Percentiles rank a stretch among this genome's conserved stretches.
These are phyloP conservation scores for Colletotrichum cereale DNA, from an alignment of 2,329 filamentous ascomycete genomes.

Conservation along the genomic window DNA sequence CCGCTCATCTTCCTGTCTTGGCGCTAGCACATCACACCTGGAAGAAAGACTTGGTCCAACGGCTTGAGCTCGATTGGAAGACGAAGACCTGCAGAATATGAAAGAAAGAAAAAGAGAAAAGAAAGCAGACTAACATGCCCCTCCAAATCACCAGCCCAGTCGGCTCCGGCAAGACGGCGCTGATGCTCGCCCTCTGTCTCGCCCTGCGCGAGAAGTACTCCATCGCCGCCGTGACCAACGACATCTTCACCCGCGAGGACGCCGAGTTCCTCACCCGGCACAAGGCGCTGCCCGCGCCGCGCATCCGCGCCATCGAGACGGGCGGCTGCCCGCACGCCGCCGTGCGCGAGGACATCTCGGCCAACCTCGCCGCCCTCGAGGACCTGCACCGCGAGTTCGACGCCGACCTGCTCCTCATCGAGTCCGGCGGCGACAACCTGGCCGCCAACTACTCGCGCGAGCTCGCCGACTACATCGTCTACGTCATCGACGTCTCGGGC, in stretches of 20 bases:
- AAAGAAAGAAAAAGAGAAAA: neutral
- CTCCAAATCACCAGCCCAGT: slow-evolving; percentile 79
- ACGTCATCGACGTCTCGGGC: slow-evolving; percentile 96
- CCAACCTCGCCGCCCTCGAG: slow-evolving; percentile 93
- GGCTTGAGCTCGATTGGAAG: neutral
- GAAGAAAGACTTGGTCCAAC: neutral
- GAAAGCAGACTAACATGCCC: slow-evolving; percentile 31
- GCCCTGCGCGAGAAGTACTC: slow-evolving; percentile 84
- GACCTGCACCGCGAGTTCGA: slow-evolving; percentile 85
- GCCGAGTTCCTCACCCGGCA: slow-evolving; percentile 95
- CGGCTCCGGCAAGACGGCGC: slow-evolving; percentile 95
- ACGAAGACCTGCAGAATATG: neutral
- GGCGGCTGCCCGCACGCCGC: slow-evolving; percentile 97
- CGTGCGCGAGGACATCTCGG: slow-evolving; percentile 95
- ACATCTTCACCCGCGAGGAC: slow-evolving; percentile 99
- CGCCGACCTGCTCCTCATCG: slow-evolving; percentile 90
- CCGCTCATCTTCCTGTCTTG: slow-evolving; percentile 7
- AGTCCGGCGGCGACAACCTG: slow-evolving; percentile 95
- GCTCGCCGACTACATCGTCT: slow-evolving; percentile 97
- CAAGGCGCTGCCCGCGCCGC: slow-evolving; percentile 82
- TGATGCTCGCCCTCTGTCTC: slow-evolving; percentile 94
- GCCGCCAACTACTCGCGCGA: slow-evolving; percentile 97
- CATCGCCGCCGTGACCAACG: slow-evolving; percentile 96
- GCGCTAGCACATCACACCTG: neutral
- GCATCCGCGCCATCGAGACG: slow-evolving; percentile 96